Evolutionary conservation across 352 stramenopile species (phyloP), one percentile per base, ranked within the genome.

Genomic region (Phytophthora europaea): DNA sequence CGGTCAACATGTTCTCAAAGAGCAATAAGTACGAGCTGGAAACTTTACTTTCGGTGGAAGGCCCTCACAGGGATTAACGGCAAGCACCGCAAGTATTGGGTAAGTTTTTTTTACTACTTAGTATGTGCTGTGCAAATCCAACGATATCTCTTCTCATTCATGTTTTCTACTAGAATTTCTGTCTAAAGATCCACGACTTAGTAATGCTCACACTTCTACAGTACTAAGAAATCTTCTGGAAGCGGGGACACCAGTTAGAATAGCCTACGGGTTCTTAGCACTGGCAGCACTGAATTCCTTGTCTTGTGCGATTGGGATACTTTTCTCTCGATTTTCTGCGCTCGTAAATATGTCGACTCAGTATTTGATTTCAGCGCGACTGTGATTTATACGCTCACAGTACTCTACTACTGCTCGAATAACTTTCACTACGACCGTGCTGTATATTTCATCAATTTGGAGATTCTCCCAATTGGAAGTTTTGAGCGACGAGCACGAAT

Each of bases 401-500:
- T 73, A 3, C 52, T 88, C 1, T 9, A 58, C 6, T 76, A 84
- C 45, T 73, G 65, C 4, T 72, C 60, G 3, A 10, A 20, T 2
- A 64, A 65, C 4, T 87, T 85, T 22, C 58, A 74, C 10, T 81
- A 85, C 48, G 70, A 87, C 13, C 70, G 61, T 12, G 63, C 40
- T 4, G 50, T 73, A 4, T 81, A 62, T 20, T 33, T 20, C 0
- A 67, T 84, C 15, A 82, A 74, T 45, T 62, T 73, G 50, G 54
- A 77, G 6, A 31, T 84, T 3, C 57, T 84, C 0, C 70, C 77
- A 0, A 13, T 54, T 0, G 77, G 76, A 13, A 72, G 52, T 34
- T 83, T 87, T 23, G 81, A 88, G 51, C 56, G 71, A 5, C 50
- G 61, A 16, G 81, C 74, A 15, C 58, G 65, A 4, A 78, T 83